Percentiles rank a stretch among this genome's conserved stretches.
Conservation (phyloP, 179 eudicot genomes). For the Drosera spatulata region DNA sequence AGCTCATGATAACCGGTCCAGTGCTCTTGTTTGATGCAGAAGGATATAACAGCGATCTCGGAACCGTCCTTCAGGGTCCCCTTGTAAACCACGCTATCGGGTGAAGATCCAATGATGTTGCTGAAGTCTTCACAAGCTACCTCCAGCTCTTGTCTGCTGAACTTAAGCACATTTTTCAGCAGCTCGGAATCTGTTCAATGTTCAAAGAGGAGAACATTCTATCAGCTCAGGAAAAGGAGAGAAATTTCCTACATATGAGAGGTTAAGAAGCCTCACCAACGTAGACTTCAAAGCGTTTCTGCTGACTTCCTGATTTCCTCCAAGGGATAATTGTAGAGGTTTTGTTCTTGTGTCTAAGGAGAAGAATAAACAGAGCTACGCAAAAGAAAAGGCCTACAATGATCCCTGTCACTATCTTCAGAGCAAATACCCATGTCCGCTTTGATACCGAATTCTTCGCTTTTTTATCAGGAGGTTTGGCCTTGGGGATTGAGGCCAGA, state of each 20-base stretch:
- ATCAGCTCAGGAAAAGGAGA: not conserved
- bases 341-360: constrained; percentile 46
- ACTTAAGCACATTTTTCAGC: constrained; percentile 57
- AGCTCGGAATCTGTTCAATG: constrained; percentile 51
- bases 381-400: constrained; percentile 55
- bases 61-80: constrained; percentile 85
- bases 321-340: constrained; percentile 67
- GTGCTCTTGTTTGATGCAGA: constrained; percentile 83
- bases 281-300: constrained; percentile 43
- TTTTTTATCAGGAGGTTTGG: constrained; percentile 22
- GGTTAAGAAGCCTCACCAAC: constrained; percentile 32
- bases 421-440: constrained; percentile 71
- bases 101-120: constrained; percentile 85
- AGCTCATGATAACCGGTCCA: constrained; percentile 94
- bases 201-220: not conserved
- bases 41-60: constrained; percentile 90
- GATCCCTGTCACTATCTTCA: constrained; percentile 73
- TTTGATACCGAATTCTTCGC: constrained; percentile 36
- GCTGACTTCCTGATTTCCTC: constrained; percentile 75
- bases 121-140: constrained; percentile 99
- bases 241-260: not conserved
- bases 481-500: constrained; percentile 13
- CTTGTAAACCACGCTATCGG: constrained; percentile 81
- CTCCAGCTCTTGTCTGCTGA: constrained; percentile 85
- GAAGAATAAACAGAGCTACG: constrained; percentile 32